Conservation (phyloP, 805 yeast genomes). For the Schizosaccharomyces octosporus region DNA sequence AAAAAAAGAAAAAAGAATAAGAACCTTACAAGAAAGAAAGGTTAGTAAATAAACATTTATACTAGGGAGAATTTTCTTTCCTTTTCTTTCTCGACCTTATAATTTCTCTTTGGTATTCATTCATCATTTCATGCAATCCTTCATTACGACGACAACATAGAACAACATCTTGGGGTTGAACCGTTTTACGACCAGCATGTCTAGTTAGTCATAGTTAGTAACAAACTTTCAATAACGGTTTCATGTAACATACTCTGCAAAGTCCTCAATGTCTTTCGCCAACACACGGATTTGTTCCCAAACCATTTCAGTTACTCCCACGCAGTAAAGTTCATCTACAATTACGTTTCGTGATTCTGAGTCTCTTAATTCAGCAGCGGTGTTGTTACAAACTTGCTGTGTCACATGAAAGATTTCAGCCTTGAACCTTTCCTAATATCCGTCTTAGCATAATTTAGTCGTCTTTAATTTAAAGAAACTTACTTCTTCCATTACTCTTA, state of each 20-base stretch:
- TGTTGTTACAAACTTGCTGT: neutral
- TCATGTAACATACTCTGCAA: neutral
- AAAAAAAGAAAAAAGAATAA: too few species aligned
- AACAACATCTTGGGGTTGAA: neutral
- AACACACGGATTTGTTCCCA: neutral
- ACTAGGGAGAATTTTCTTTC: neutral
- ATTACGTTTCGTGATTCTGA: neutral
- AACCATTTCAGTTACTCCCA: neutral
- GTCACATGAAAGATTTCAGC: conserved; percentile 1
- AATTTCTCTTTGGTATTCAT: neutral
- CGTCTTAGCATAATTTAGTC: neutral
- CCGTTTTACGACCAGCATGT: neutral
- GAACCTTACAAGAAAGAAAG: neutral
- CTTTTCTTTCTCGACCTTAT: neutral
- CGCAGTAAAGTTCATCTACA: neutral
- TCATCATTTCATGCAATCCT: neutral
- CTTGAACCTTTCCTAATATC: neutral
- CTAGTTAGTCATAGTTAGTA: neutral
- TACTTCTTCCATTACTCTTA: neutral
- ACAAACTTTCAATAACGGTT: neutral
- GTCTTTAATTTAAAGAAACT: neutral
- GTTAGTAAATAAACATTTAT: neutral
- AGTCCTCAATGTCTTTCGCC: neutral
- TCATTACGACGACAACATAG: neutral
- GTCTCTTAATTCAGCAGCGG: neutral